Percentiles rank a stretch among this genome's conserved stretches.
Conservation (phyloP, 2,329 filamentous ascomycete genomes). For the Taxawa tesnikishii region DNA sequence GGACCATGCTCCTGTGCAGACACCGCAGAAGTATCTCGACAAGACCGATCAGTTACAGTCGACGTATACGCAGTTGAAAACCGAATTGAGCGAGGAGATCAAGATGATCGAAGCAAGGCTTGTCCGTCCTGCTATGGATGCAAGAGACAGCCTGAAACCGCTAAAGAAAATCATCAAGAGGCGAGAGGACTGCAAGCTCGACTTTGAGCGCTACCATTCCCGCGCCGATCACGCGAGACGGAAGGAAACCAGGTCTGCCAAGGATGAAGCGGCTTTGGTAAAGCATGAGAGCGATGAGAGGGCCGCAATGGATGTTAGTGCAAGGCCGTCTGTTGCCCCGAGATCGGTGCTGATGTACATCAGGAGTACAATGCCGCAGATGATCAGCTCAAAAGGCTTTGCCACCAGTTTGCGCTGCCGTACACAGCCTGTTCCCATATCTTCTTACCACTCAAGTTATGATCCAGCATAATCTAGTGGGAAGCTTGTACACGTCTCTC, state of each 20-base stretch:
- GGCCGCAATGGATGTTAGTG: slow-evolving; percentile 48
- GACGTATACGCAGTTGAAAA: slow-evolving; percentile 57
- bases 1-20: slow-evolving; percentile 44
- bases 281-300: slow-evolving; percentile 62
- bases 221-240: slow-evolving; percentile 56
- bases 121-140: slow-evolving; percentile 56
- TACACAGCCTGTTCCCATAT: slow-evolving; percentile 62
- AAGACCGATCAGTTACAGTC: slow-evolving; percentile 53
- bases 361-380: slow-evolving; percentile 62
- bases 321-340: background rate
- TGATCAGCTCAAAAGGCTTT: slow-evolving; percentile 59
- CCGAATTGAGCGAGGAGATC: slow-evolving; percentile 60
- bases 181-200: slow-evolving; percentile 56
- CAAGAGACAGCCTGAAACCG: slow-evolving; percentile 55
- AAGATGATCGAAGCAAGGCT: slow-evolving; percentile 57
- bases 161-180: slow-evolving; percentile 78
- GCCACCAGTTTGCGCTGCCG: slow-evolving; percentile 57
- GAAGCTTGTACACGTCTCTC: slow-evolving; percentile 64
- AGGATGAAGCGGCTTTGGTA: slow-evolving; percentile 58
- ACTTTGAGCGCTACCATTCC: slow-evolving; percentile 67
- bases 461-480: slow-evolving; percentile 67
- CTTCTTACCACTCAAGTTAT: slow-evolving; percentile 59
- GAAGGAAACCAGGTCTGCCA: slow-evolving; percentile 57
- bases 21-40: slow-evolving; percentile 50
- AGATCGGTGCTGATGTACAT: slow-evolving; percentile 3